Percentiles rank a stretch among this genome's conserved stretches.
Conservation (phyloP, 1,284 basidiomycete species). For the Moesziomyces aphidis region DNA sequence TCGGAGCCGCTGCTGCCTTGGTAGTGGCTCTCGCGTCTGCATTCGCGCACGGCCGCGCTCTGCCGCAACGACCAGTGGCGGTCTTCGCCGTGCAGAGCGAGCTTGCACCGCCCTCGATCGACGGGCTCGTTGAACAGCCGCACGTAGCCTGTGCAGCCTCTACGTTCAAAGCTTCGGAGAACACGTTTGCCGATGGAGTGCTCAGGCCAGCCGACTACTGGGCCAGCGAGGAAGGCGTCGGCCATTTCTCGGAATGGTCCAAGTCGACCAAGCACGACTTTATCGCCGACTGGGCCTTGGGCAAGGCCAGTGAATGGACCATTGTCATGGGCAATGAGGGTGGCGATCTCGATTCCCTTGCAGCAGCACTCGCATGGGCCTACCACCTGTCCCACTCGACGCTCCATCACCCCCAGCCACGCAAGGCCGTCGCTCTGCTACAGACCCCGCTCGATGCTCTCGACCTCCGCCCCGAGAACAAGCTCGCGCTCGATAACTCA, state of each 20-base stretch:
- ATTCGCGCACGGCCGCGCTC: constrained; percentile 12
- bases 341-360: constrained; percentile 67
- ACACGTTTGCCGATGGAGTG: constrained; percentile 3
- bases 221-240: constrained; percentile 53
- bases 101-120: neutral
- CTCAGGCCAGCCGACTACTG: constrained; percentile 32
- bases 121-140: neutral
- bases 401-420: constrained; percentile 26
- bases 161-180: neutral
- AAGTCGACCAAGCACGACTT: constrained; percentile 63
- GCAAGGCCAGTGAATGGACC: constrained; percentile 64
- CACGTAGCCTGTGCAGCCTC: neutral
- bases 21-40: neutral
- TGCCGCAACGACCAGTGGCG: constrained; percentile 8
- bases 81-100: constrained; percentile 11
- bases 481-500: constrained; percentile 62
- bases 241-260: constrained; percentile 66
- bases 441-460: constrained; percentile 65
- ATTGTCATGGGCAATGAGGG: constrained; percentile 69
- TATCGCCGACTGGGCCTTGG: constrained; percentile 54
- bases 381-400: constrained; percentile 61
- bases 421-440: constrained; percentile 56
- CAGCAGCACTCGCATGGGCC: constrained; percentile 59
- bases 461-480: constrained; percentile 68
- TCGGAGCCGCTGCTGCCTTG: neutral